Evolutionary conservation across 2,329 filamentous ascomycete genomes (phyloP).

Genomic region (Truncatella angustata): DNA sequence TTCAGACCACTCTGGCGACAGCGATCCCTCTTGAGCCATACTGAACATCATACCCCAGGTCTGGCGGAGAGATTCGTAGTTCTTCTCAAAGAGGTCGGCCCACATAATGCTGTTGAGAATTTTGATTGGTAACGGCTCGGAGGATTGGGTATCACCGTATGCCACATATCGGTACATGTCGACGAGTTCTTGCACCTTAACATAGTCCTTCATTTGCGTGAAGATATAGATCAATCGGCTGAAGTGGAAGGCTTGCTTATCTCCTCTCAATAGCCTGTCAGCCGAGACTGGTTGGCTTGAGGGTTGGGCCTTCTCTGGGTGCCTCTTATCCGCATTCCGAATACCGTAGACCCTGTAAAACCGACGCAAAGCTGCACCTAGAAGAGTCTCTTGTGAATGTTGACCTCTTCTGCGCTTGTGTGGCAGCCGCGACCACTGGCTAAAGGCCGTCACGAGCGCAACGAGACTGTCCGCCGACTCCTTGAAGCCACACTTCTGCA

Average conservation of each 20-base stretch:
- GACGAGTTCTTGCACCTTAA: conserved; percentile 57
- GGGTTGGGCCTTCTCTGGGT: neutral
- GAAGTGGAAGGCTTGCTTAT: conserved; percentile 26
- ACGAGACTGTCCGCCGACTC: conserved; percentile 42
- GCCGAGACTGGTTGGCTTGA: neutral
- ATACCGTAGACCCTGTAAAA: conserved; percentile 10
- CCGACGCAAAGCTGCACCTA: neutral
- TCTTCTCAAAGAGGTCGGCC: conserved; percentile 55
- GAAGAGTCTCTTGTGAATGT: neutral
- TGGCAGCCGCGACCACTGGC: conserved; percentile 31
- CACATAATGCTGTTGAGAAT: conserved; percentile 68
- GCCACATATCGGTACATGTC: conserved; percentile 48
- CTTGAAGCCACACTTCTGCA: conserved; percentile 40
- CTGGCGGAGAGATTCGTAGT: conserved; percentile 59
- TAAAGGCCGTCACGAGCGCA: conserved; percentile 40
- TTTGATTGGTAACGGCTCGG: conserved; percentile 44
- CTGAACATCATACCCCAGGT: conserved; percentile 65
- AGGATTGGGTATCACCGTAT: conserved; percentile 27
- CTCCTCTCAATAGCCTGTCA: neutral
- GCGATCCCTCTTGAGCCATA: conserved; percentile 45
- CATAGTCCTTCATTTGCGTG: conserved; percentile 42
- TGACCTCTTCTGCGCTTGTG: neutral
- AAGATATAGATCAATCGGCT: conserved; percentile 40
- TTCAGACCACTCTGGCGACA: conserved; percentile 25
- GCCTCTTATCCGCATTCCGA: neutral